phyloP scores from a whole-genome alignment of 139 green algal species.

The Medakamo hakoo region DNA sequence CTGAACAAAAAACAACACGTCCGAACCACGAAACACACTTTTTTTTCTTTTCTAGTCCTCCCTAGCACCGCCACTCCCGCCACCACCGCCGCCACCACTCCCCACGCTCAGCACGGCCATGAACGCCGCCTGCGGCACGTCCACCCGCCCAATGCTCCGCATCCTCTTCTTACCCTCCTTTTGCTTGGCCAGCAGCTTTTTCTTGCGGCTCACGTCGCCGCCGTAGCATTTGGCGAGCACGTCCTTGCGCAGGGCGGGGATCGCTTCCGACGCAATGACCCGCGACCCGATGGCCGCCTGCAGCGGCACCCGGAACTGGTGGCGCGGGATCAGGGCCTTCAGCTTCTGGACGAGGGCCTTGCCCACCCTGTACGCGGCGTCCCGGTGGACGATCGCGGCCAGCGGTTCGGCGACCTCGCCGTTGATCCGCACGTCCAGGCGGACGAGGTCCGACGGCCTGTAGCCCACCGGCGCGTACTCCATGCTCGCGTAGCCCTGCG shows the following conservation, averaged over 20 bases:
- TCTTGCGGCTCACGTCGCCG: slow-evolving; percentile 68
- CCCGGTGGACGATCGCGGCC: slow-evolving; percentile 57
- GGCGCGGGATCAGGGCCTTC: slow-evolving; percentile 41
- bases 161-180: slow-evolving; percentile 93
- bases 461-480: slow-evolving; percentile 75
- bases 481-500: slow-evolving; percentile 91
- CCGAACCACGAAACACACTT: not conserved
- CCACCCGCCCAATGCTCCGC: slow-evolving; percentile 65
- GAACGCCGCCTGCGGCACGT: slow-evolving; percentile 86
- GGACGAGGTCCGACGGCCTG: slow-evolving; percentile 53
- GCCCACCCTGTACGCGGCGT: slow-evolving; percentile 26
- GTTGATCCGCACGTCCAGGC: slow-evolving; percentile 82
- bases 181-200: slow-evolving; percentile 98
- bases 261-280: slow-evolving; percentile 59
- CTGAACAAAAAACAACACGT: no score
- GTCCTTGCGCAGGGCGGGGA: slow-evolving; percentile 82
- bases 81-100: not conserved
- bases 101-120: slow-evolving; percentile 15
- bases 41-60: slow-evolving; percentile 3
- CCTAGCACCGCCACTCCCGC: not conserved
- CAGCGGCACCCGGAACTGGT: slow-evolving; percentile 65
- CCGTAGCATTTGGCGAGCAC: slow-evolving; percentile 98
- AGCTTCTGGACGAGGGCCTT: slow-evolving; percentile 41
- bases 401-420: slow-evolving; percentile 66
- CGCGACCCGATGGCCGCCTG: slow-evolving; percentile 49